Conservation (phyloP, 257 asterid genomes). For the Solanum tarapatanum region DNA sequence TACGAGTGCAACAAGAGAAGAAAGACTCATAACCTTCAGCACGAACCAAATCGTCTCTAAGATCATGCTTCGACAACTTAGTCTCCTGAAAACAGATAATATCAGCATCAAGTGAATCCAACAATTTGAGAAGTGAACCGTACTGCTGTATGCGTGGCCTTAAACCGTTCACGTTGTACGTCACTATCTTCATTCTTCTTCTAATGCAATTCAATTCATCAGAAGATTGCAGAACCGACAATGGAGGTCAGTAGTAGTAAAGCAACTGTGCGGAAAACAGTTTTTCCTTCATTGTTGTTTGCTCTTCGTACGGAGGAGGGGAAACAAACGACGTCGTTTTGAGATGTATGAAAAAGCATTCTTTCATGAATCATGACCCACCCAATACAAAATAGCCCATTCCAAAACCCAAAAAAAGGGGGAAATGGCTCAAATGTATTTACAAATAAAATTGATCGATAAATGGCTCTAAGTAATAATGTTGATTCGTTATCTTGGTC, state of each 20-base stretch:
- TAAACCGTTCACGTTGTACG: conserved; percentile 89
- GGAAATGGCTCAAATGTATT: too few species aligned
- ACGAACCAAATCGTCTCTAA: conserved; percentile 66
- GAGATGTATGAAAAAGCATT: too few species aligned
- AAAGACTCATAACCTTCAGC: conserved; percentile 95
- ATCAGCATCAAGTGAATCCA: conserved; percentile 77
- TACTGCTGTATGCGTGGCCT: conserved; percentile 77
- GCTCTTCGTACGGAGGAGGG: too few species aligned
- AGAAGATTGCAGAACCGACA: background rate
- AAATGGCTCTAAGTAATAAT: too few species aligned
- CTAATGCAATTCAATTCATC: background rate
- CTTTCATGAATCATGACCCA: too few species aligned
- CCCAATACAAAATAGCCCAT: too few species aligned
- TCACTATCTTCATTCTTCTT: conserved; percentile 67
- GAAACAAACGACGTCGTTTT: too few species aligned
- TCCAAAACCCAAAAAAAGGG: too few species aligned
- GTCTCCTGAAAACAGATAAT: conserved; percentile 92
- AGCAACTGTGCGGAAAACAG: background rate
- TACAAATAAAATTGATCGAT: too few species aligned
- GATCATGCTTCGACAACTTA: conserved; percentile 65
- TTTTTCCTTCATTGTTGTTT: too few species aligned
- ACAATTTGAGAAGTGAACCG: conserved; percentile 72
- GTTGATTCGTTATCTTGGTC: too few species aligned
- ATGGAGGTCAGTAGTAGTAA: background rate
- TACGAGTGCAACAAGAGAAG: conserved; percentile 85